Evolutionary conservation across 345 rosid species (phyloP), one percentile per base, ranked within the genome.

Genomic region (Pistacia integerrima): DNA sequence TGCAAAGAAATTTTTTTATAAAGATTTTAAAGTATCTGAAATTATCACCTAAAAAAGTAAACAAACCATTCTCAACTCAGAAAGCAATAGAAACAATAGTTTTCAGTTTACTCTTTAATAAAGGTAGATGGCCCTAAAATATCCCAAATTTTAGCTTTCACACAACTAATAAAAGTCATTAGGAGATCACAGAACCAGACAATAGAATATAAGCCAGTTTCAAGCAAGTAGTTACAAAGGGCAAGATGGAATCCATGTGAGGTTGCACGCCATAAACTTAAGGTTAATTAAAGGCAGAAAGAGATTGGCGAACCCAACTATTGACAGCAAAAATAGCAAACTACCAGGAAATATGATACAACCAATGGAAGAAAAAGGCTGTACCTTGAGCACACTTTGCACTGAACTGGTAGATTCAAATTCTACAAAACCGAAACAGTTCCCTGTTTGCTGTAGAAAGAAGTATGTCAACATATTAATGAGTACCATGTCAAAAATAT

Each of bases 351-450:
- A 22, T 16, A 14, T 65, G 69, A n/a, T n/a, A 2, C 69, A 59
- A 51, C 11, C 18, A 16, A 12, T 8, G 33, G 38, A 56, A 61
- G 36, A 63, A 33, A 14, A 61, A 12, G 11, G 7, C 18, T 48
- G 7, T 81, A 92, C 98, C 97, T 83, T 70, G 78, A 90, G 77
- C 41, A 94, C 98, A 62, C 75, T 78, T 73, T 80, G 86, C 89
- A 89, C 79, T 5, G 97, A 85, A 78, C 84, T 80, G 82, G 83
- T 85, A 69, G 95, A 78, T 72, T 91, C 95, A 48, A 84, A 94
- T 69, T 94, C 94, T 63, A 94, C 95, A 73, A 94, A 94, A 28
- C 95, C 98, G 41, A 89, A 94, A 72, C 95, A 93, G 72, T 87
- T 88, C 72, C 83, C 80, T 58, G 69, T 83, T 33, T 76, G 78